Evolutionary conservation across 441 rosid species (phyloP), one percentile per base, ranked within the genome.

Genomic region (Manihot esculenta): DNA sequence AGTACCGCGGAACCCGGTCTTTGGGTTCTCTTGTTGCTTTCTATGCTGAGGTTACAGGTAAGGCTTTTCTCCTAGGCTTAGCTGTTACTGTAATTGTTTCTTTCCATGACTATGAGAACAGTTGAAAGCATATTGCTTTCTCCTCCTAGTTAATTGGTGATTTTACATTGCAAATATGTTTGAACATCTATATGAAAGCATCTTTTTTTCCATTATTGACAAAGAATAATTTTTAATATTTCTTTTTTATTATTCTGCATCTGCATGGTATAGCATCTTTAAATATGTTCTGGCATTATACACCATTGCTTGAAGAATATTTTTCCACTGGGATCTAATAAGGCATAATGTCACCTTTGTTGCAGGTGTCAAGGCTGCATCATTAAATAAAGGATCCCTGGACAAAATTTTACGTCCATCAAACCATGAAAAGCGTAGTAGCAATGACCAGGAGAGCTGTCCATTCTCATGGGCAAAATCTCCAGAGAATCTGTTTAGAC

Each of bases 391-490:
- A 72, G 61, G 71, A 62, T 77, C 85, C 10, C 51, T 84, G 5
- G 84, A 83, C 68, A 84, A 79, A 81, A 84, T 74, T 30, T 68
- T 66, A 54, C 71, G 45, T 13, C 71, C 72, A 23, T 83, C 88
- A 23, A 72, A 84, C 75, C 85, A 73, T 17, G 91, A 81, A 76
- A 85, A 87, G 78, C 78, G 78, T 66, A 79, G 76, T 65, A 82
- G 69, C 70, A 27, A 66, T 10, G 94, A 88, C 73, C 88, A 51
- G 51, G 99, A 94, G 69, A 92, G 81, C 82, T 94, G 97, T 71
- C 97, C 97, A 0, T 94, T 92, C 79, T 82, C 93, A 57, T 92
- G 97, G 97, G 97, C 96, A 70, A 92, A 89, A 85, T 92, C 99
- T 61, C 97, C 97, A 0, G 97, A 89, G 85, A 90, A 94, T 65